A percentile compares a stretch with the other conserved stretches of the same genome.
Evolutionary conservation across 305 asterid genomes (phyloP).

Genomic region (Fraxinus angustifolia): DNA sequence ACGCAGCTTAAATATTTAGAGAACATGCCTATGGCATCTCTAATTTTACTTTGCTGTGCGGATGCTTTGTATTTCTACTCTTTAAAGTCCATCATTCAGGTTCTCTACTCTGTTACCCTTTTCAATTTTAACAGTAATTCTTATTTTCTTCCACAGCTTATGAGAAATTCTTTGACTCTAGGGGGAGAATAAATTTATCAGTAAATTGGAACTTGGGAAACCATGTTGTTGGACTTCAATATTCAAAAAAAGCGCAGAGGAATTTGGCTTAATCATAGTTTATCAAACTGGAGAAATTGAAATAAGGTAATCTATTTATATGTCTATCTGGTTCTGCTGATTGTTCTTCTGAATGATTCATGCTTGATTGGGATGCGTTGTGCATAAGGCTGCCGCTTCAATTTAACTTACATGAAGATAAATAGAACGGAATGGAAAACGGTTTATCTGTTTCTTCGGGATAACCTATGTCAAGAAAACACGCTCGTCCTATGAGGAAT

Average conservation of each 20-base stretch:
- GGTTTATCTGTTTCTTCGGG: background rate
- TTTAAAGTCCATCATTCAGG: constrained; percentile 61
- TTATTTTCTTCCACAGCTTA: constrained; percentile 26
- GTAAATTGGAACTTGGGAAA: constrained; percentile 55
- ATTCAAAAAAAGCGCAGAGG: constrained; percentile 51
- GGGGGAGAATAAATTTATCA: constrained; percentile 49
- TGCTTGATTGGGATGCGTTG: constrained; percentile 8
- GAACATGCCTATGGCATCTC: constrained; percentile 36
- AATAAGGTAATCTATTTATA: constrained; percentile 48
- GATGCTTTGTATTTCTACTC: constrained; percentile 59
- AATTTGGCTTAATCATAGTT: constrained; percentile 52
- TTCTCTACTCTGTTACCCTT: constrained; percentile 25
- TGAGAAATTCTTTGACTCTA: constrained; percentile 28
- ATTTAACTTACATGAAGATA: background rate
- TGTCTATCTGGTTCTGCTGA: constrained; percentile 13
- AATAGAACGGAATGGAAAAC: background rate
- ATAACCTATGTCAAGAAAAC: constrained; percentile 8
- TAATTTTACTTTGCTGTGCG: constrained; percentile 69
- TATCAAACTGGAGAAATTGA: constrained; percentile 83
- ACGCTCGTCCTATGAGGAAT: background rate
- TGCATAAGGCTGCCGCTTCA: background rate
- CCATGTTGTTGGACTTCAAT: constrained; percentile 78
- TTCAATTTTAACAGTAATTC: background rate
- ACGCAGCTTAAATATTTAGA: constrained; percentile 28
- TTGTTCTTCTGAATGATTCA: constrained; percentile 9